A percentile compares a stretch with the other conserved stretches of the same genome.
Evolutionary conservation across 2,329 filamentous ascomycete species (phyloP).

Genomic region (Xylariaceae sp.): DNA sequence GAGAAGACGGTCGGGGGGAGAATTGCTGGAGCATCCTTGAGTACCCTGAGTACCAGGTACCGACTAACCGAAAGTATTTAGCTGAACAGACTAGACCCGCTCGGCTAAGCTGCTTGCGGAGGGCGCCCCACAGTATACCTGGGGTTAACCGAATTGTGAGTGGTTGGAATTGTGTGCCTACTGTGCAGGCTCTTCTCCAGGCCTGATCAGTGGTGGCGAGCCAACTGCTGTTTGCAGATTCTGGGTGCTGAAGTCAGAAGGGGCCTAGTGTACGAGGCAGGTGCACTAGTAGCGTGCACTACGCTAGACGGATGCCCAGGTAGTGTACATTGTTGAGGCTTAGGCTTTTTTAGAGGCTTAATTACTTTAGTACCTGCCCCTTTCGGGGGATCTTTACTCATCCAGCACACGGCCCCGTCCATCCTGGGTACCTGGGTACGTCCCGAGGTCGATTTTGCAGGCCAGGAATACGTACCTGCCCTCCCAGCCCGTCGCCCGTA

Average conservation of each 20-base stretch:
- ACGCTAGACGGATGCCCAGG: not conserved
- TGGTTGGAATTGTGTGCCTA: slow-evolving; percentile 8
- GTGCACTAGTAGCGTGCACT: not conserved
- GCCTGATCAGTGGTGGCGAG: slow-evolving; percentile 10
- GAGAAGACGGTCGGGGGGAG: slow-evolving; percentile 30
- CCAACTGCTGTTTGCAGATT: slow-evolving; percentile 13
- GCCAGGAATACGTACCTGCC: not conserved
- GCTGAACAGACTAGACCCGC: not conserved
- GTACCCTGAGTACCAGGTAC: slow-evolving; percentile 10
- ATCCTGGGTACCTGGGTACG: too few relatives aligned
- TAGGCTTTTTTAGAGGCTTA: not conserved
- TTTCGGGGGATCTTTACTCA: slow-evolving; percentile 4
- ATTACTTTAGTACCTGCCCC: slow-evolving; percentile 6
- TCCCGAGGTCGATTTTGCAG: not conserved
- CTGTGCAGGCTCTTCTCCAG: not conserved
- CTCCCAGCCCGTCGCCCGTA: not conserved
- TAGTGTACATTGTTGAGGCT: slow-evolving; percentile 1
- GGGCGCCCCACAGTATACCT: slow-evolving; percentile 7
- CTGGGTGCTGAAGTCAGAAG: slow-evolving; percentile 10
- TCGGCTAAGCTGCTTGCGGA: slow-evolving; percentile 7
- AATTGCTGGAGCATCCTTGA: slow-evolving; percentile 8
- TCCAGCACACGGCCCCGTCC: not conserved
- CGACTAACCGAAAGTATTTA: not conserved
- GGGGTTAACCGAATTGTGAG: slow-evolving; percentile 2
- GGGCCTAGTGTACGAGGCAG: slow-evolving; percentile 6